A percentile compares a stretch with the other conserved stretches of the same genome.
Evolutionary conservation across 2,329 filamentous ascomycete species (phyloP).

Genomic region (Thermoascus crustaceus): DNA sequence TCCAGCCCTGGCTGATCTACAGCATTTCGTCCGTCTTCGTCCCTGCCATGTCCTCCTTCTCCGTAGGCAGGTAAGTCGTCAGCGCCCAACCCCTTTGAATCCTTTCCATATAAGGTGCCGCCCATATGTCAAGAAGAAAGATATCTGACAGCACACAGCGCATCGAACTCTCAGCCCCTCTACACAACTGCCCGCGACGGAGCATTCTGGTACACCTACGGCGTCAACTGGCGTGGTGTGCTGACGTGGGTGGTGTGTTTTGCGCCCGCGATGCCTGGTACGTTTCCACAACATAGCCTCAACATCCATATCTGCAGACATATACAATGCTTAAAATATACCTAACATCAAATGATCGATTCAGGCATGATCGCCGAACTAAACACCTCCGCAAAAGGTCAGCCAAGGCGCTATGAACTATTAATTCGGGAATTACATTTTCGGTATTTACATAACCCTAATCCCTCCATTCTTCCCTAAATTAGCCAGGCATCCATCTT

Average conservation of each 20-base stretch:
- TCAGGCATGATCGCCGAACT: not conserved
- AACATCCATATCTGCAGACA: too few relatives aligned
- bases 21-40: conserved; percentile 18
- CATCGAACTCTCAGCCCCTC: not conserved
- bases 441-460: not conserved
- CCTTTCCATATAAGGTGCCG: too few relatives aligned
- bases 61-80: conserved; percentile 19
- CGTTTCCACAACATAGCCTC: too few relatives aligned
- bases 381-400: not conserved
- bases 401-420: not conserved
- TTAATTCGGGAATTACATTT: not conserved
- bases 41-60: conserved; percentile 19
- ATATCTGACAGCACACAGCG: too few relatives aligned
- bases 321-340: too few relatives aligned
- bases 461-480: too few relatives aligned
- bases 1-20: conserved; percentile 18
- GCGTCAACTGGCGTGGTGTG: not conserved
- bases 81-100: too few relatives aligned
- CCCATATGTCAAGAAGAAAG: too few relatives aligned
- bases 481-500: too few relatives aligned
- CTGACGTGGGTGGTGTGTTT: not conserved
- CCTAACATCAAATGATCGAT: too few relatives aligned
- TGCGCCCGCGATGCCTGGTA: not conserved
- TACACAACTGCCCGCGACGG: not conserved
- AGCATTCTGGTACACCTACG: not conserved